Evolutionary conservation across 179 eudicot genomes (phyloP), one percentile per base, ranked within the genome.

Genomic region (Beta corolliflora): DNA sequence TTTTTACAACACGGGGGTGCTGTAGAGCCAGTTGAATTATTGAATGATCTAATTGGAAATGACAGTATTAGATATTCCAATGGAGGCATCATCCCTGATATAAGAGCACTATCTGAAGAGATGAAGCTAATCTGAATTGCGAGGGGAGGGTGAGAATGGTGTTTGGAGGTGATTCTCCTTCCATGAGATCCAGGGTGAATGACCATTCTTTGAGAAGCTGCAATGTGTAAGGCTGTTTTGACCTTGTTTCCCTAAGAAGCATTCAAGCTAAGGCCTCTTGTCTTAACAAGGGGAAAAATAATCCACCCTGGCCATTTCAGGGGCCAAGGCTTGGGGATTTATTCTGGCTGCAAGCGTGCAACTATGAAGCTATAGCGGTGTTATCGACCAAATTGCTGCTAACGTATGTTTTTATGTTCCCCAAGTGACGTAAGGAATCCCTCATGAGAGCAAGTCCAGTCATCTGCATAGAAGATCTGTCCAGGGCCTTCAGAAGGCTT

Each of bases 1-100:
- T 90, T 96, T 81, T 81, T 96, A 85, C 94, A 89, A 79, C 96
- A 92, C 45, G 99, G 99, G 74, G 99, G 99, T 76, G 96, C 99
- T 71, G 91, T 90, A 81, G 98, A 96, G 68, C 94, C 99, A 7
- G 89, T 90, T 19, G 76, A 76, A 65, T 68, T 96, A 48, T 79
- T 96, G 81, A 88, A 75, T 29, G 93, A 88, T 88, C 88, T 96
- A 71, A 92, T 83, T 7, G 99, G 98, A 67, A 80, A 83, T 78
- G 88, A 84, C 41, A 87, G 87, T 67, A 16, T 91, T 64, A 89
- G 86, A 71, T 76, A 86, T 18, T 86, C 78, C 75, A 78, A 89
- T 56, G 96, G 96, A 16, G 98, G 97, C 15, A 88, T 96, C 10
- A 84, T 94, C 74, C 99, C 99, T 18, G 92, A 92, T 69, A 80